phyloP scores from a whole-genome alignment of 495 filamentous ascomycete genomes.

The Xylaria scruposa region DNA sequence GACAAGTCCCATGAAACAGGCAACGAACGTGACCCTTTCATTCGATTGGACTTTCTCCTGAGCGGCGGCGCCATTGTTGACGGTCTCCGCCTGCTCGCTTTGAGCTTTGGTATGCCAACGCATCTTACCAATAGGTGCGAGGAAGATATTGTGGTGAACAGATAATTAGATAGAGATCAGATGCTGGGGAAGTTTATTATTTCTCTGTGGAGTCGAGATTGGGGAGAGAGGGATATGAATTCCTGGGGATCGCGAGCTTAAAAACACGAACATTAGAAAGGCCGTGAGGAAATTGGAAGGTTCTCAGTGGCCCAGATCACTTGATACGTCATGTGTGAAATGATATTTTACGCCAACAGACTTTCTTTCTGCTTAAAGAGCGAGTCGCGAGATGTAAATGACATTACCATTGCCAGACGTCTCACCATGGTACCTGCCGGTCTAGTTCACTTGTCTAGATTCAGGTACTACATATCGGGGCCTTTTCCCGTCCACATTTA shows the following conservation, averaged over 20 bases:
- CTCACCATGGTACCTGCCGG: not conserved
- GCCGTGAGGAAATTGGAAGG: not conserved
- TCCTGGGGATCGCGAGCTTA: conserved; percentile 14
- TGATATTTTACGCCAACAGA: not conserved
- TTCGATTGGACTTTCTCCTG: conserved; percentile 6
- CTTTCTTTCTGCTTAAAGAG: conserved; percentile 2
- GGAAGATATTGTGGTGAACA: not conserved
- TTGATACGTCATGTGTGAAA: conserved; percentile 15
- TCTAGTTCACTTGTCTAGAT: not conserved
- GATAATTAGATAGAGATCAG: not conserved
- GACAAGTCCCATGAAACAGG: conserved; percentile 50
- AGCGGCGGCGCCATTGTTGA: not conserved
- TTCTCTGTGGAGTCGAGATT: not conserved
- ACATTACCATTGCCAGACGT: not conserved
- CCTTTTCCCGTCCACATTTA: not conserved
- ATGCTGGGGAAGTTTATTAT: not conserved
- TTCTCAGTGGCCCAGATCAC: not conserved
- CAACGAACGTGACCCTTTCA: conserved; percentile 43
- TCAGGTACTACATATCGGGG: not conserved
- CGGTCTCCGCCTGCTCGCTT: conserved; percentile 4
- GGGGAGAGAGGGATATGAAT: not conserved
- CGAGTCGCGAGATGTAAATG: conserved; percentile 6
- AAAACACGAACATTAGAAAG: not conserved
- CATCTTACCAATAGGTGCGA: not conserved
- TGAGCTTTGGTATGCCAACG: conserved; percentile 12